Base-by-base conservation (phyloP, 257 asterid genomes). In the Primulina tabacum region DNA sequence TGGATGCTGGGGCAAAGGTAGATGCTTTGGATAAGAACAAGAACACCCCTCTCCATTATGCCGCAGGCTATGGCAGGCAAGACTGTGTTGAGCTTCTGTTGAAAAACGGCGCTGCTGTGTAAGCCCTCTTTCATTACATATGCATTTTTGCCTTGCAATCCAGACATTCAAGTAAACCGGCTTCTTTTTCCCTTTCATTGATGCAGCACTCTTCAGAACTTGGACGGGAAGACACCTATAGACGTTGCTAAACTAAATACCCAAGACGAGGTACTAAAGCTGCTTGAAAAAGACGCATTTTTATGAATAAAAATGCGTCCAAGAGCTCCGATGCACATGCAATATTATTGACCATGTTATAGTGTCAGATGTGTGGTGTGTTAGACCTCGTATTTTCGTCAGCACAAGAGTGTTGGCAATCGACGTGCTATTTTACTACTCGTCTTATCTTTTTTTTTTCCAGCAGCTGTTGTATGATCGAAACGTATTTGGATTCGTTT, bases 11-110 rank as follows among this genome's bases (percentile, higher is more conserved):
- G 68, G 96, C 98, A 17, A 92, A 92, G 84, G 99, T 89, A 67
- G 96, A 94, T 73, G 89, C 88, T 60, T 81, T 94, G 86, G 99
- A 94, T 74, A 92, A 89, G 86, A 94, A 92, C 64, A 94, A 94
- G 90, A 94, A 94, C 86, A 92, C 98, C 35, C 95, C 99, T 64
- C 99, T 94, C 67, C 99, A 94, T 73, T 94, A 94, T 71, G 99
- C 99, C 4, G 98, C 99, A 8, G 99, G 99, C 56, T 94, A 94
- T 75, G 99, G 99, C 68, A 82, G 94, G 77, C 92, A 92, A 86
- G 98, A 94, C 26, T 94, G 98, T 21, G 98, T 94, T 12, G 96
- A 90, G 70, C 96, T 94, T 71, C 85, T 94, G 58, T 85, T 94
- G 66, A 93, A 94, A 65, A 88, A 87, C 37, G 99, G 98, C 5